Evolutionary conservation across 1,284 basidiomycete species (phyloP).

Genomic region (Leccinum pachyderme): DNA sequence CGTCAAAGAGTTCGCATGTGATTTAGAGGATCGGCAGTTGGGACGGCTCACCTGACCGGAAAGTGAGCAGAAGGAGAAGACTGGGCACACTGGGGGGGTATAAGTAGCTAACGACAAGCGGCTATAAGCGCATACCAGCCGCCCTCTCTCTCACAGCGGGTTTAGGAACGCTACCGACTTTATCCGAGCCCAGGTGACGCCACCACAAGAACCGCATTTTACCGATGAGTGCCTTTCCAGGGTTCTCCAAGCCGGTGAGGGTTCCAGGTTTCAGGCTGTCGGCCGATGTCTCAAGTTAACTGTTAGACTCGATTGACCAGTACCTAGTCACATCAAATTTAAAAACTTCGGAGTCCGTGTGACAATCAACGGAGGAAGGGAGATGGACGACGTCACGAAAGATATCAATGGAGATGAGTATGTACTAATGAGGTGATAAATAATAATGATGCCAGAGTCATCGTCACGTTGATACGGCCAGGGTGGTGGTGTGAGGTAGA

Average conservation of each 20-base stretch:
- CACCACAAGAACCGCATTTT: background rate
- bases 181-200: background rate
- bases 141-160: background rate
- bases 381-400: slow-evolving; percentile 12
- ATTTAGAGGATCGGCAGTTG: slow-evolving; percentile 12
- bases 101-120: background rate
- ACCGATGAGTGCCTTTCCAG: background rate
- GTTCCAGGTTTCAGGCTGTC: background rate
- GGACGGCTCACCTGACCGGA: slow-evolving; percentile 11
- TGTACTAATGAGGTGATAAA: slow-evolving; percentile 28
- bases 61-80: background rate
- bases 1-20: slow-evolving; percentile 21
- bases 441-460: slow-evolving; percentile 25
- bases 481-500: slow-evolving; percentile 3
- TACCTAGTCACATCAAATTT: slow-evolving; percentile 15
- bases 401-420: slow-evolving; percentile 12
- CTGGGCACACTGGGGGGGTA: background rate
- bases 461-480: slow-evolving; percentile 25
- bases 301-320: slow-evolving; percentile 18
- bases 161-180: background rate
- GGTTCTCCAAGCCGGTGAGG: background rate
- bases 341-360: slow-evolving; percentile 10
- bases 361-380: slow-evolving; percentile 15
- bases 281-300: slow-evolving; percentile 2
- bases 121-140: background rate